Conservation (phyloP, 1,284 basidiomycete species). For the Cutaneotrichosporon sp. region DNA sequence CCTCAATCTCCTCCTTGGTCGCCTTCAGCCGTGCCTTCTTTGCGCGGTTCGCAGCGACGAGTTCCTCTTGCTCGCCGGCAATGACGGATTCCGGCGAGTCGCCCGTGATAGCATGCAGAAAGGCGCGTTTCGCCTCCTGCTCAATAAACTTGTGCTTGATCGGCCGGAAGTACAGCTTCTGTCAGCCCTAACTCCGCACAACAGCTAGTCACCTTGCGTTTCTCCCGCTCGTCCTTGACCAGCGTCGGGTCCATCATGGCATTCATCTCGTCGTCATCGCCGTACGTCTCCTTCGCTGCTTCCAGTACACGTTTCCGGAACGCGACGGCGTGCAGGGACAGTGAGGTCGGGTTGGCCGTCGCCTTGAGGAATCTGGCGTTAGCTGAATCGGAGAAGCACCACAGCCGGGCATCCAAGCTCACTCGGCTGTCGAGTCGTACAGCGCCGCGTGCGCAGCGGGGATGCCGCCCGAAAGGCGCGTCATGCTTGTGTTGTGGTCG, state of each 20-base stretch:
- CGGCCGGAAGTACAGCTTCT: conserved; percentile 62
- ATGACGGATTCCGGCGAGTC: conserved; percentile 68
- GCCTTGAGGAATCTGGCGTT: conserved; percentile 1
- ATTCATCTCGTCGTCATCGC: background rate
- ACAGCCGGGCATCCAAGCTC: background rate
- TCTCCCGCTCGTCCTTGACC: background rate
- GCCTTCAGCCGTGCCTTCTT: conserved; percentile 64
- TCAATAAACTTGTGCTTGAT: conserved; percentile 80
- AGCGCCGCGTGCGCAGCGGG: background rate
- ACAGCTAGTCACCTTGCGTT: background rate
- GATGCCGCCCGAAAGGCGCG: background rate
- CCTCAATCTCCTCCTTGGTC: conserved; percentile 59
- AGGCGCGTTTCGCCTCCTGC: conserved; percentile 78
- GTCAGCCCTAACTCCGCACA: background rate
- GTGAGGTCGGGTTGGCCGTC: background rate
- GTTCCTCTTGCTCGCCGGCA: conserved; percentile 63
- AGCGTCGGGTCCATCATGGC: background rate
- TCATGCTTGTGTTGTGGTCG: background rate
- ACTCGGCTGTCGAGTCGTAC: background rate
- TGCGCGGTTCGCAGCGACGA: conserved; percentile 53
- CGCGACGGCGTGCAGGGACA: background rate
- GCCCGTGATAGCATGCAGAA: conserved; percentile 73
- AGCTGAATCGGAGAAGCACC: too few species aligned
- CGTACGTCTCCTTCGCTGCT: background rate
- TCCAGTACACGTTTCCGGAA: background rate